Conservation (phyloP, 805 yeast species). For the Metschnikowia orientalis region DNA sequence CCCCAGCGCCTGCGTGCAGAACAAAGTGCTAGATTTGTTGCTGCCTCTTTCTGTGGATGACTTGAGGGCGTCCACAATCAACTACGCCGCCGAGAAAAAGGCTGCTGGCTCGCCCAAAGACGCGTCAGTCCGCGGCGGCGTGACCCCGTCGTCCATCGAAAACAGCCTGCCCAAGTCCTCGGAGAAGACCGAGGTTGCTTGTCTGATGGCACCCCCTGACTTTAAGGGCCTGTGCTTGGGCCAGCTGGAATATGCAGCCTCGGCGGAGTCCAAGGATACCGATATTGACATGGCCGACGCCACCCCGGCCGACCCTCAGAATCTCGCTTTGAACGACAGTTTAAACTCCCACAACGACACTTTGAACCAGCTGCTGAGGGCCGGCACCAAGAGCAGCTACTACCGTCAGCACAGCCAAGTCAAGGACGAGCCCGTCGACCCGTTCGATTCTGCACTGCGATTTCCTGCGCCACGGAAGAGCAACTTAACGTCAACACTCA, state of each 20-base stretch:
- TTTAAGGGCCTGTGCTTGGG: too few relatives aligned
- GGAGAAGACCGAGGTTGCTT: not conserved
- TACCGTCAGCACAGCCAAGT: not conserved
- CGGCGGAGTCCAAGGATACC: not conserved
- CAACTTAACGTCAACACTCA: constrained; percentile 16
- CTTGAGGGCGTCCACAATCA: constrained; percentile 21
- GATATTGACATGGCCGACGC: not conserved
- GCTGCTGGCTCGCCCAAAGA: constrained; percentile 4
- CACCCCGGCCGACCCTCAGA: not conserved
- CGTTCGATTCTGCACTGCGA: not conserved
- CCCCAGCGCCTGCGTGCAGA: constrained; percentile 4
- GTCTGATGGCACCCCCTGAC: too few relatives aligned
- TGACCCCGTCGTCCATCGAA: constrained; percentile 32
- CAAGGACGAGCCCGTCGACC: not conserved
- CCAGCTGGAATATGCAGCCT: not conserved
- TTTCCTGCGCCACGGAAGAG: constrained; percentile 7
- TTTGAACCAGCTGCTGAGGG: too few relatives aligned
- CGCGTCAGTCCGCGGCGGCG: constrained; percentile 5
- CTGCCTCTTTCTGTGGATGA: constrained; percentile 40
- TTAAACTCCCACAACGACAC: not conserved
- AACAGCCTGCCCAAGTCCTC: constrained; percentile 16
- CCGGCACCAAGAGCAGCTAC: too few relatives aligned
- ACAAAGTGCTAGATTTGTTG: constrained; percentile 32
- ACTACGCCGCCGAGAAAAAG: constrained; percentile 10
- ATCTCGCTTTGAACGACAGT: not conserved